Evolutionary conservation across 306 rosid genomes (phyloP), one percentile per base, ranked within the genome.

Genomic region (Geum urbanum): DNA sequence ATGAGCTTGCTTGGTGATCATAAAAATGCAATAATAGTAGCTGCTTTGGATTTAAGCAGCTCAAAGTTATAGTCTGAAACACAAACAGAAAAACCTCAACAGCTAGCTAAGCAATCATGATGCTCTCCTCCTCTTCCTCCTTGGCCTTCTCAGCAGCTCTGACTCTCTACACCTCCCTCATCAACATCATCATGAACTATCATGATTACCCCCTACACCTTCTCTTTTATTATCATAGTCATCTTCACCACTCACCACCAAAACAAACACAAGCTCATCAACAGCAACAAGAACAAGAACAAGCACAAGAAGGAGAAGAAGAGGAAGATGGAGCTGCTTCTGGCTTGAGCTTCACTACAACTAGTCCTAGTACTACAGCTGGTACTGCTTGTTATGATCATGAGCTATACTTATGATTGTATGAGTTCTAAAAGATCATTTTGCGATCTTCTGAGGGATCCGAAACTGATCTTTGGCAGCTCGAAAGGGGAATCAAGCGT

Each of bases 401-500:
- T 43, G 74, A 55, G 74, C 67, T 69, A 24, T 63, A 40, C 37
- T 59, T 51, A 18, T 16, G 78, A 71, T 60, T 75, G 22, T 63
- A 54, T 70, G 75, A 63, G 85, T 63, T 27, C 32, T 1, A 66
- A 16, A 53, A 64, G 82, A 74, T 66, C 20, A 77, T 56, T 63
- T 75, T 35, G 14, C 64, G 64, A 59, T 59, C 64, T 32, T 79
- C 81, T 56, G 44, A n/a, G 79, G 74, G 85, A 76, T 81, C 83
- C 61, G 39, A n/a, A 57, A 69, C 81, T 78, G n/a, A 19, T 63
- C 52, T 63, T 63, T 43, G 51, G 48, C 51, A 41, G 2, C 32
- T 27, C 32, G 76, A 77, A 63, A 15, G 92, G 98, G 98, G 96
- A 92, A 89, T 89, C 96, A 92, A 89, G 96, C 98, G 39, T 80